Base-by-base conservation (phyloP, 2,329 filamentous ascomycete species). In the Talaromyces albobiverticillius region DNA sequence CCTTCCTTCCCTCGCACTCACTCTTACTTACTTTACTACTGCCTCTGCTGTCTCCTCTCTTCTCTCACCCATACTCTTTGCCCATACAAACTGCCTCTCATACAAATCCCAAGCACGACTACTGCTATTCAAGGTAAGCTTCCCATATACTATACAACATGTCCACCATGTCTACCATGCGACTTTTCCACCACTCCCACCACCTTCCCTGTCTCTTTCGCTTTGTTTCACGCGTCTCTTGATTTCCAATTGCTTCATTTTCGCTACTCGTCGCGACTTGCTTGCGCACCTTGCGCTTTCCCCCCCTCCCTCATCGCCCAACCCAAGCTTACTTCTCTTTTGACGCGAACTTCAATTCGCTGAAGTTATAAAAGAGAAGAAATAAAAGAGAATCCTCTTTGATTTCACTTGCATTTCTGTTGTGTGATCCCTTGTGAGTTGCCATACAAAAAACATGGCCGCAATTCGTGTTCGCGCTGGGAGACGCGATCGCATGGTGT, bases 91-190 rank as follows among this genome's bases (percentile, higher is more conserved):
- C 56, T 56, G 56, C 59, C 59, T 61, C 60, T 61, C 64, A 67
- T 69, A 70, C 67, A 64, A 71, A 68, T 64, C 63, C 67, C 71
- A 70, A 67, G 67, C 60, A 64, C 67, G 54, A 59, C 66, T 67
- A 63, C 64, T 65, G 14, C 61, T 62, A 64, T 67, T 62, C 64
- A 66, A 60, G 64, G 57, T 32, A 45, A 34, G 45, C 52, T 54
- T 55, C 58, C 58, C 57, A 57, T 46, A 56, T 46, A n/a, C 57
- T 52, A 57, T 54, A 55, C 58, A 59, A 59, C 54, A 49, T 52
- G 60, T 55, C 60, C 62, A 64, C 50, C 50, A 38, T 40, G 64
- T 31, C 62, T 62, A 67, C 64, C 61, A 64, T 59, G 14, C 14
- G 57, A 60, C 60, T 57, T 59, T 50, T 43, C 54, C 46, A 47